These are phyloP conservation scores for Fraxinus ornus DNA, from an alignment of 305 asterid genomes.

Conservation along the genomic window DNA sequence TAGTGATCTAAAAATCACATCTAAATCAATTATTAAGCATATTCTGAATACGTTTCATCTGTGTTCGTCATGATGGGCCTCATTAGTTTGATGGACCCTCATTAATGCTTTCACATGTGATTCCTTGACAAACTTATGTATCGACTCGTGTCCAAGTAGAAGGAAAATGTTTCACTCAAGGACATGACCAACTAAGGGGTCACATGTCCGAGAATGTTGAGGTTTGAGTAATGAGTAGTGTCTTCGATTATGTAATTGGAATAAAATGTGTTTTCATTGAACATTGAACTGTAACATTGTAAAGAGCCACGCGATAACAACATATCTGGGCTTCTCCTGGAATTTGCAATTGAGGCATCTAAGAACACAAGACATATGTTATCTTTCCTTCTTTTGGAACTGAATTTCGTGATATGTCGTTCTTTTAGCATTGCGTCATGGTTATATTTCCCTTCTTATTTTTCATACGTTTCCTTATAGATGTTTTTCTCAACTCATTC, in stretches of 20 bases:
- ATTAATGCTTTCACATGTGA: background rate
- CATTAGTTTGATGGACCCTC: background rate
- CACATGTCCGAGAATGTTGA: background rate
- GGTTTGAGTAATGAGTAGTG: background rate
- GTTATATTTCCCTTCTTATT: slow-evolving; percentile 5
- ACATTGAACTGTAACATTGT: background rate
- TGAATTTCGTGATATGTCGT: background rate
- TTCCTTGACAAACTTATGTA: background rate
- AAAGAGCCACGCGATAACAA: slow-evolving; percentile 1
- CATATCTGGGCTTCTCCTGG: background rate
- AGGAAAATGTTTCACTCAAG: background rate
- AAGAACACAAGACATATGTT: background rate
- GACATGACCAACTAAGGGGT: background rate
- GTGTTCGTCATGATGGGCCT: background rate
- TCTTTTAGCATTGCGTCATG: background rate
- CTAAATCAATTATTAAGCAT: background rate
- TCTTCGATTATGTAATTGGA: background rate
- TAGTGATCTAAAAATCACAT: background rate
- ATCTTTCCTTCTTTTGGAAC: background rate
- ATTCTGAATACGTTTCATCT: background rate
- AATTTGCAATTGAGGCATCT: slow-evolving; percentile 12
- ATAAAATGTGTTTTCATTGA: background rate
- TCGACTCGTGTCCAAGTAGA: background rate
- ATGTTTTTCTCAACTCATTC: slow-evolving; percentile 7
- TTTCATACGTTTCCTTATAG: slow-evolving; percentile 11